Percentiles rank a stretch among this genome's conserved stretches.
phyloP scores from a whole-genome alignment of 2,329 filamentous ascomycete species.

The Xylaria sp. region DNA sequence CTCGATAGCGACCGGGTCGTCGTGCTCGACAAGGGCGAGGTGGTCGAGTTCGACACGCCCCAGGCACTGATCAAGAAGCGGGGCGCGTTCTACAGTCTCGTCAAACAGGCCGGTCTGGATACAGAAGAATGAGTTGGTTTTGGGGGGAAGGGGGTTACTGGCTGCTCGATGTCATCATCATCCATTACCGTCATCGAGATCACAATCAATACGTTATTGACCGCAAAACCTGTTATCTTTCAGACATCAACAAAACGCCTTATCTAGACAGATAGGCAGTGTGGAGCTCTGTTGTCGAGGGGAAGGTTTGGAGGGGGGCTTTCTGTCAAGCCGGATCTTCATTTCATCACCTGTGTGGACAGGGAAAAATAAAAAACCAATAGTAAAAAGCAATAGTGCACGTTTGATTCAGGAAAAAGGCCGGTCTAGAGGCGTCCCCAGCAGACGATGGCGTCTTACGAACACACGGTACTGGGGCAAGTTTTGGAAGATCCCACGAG shows the following conservation, averaged over 20 bases:
- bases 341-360: neutral
- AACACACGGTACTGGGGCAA: neutral
- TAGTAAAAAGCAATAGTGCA: neutral
- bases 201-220: no score
- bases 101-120: conserved; percentile 83
- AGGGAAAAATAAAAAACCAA: neutral
- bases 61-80: conserved; percentile 72
- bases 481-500: neutral
- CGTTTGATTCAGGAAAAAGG: neutral
- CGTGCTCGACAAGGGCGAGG: conserved; percentile 86
- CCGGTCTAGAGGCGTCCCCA: neutral
- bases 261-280: neutral
- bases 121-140: conserved; percentile 48
- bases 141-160: no score
- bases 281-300: neutral
- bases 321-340: no score
- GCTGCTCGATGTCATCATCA: neutral
- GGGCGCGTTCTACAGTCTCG: conserved; percentile 85
- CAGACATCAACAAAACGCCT: no score
- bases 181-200: no score
- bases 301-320: neutral
- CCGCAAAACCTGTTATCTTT: no score
- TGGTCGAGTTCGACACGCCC: conserved; percentile 91
- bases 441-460: neutral
- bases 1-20: conserved; percentile 87